phyloP scores from a whole-genome alignment of 2,329 filamentous ascomycete species.

The Blastomyces silverae region DNA sequence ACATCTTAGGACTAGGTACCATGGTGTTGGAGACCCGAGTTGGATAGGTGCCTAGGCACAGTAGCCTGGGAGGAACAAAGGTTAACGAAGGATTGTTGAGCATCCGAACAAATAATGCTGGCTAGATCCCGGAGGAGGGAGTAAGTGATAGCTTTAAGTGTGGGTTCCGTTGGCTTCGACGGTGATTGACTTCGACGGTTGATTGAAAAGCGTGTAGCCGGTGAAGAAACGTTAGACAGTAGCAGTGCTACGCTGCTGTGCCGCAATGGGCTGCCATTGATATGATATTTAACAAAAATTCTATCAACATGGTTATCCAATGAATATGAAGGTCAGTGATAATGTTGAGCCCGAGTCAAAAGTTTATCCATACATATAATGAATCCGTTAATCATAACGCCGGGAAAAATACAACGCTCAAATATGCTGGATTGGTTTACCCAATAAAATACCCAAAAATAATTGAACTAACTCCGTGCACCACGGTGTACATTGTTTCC shows the following conservation, averaged over 20 bases:
- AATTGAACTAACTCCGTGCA: not conserved
- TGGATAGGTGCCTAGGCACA: not conserved
- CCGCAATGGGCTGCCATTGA: not conserved
- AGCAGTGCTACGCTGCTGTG: not conserved
- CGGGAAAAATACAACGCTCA: not conserved
- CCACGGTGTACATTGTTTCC: conserved; percentile 1
- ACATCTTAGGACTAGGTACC: not conserved
- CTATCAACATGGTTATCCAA: not conserved
- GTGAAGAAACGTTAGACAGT: not conserved
- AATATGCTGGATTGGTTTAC: not conserved
- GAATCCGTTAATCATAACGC: not conserved
- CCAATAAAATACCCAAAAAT: conserved; percentile 1
- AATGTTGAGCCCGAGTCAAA: not conserved
- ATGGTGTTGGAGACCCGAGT: not conserved
- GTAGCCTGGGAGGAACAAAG: not conserved
- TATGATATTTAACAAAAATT: not conserved
- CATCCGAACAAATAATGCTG: not conserved
- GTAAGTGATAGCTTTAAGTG: not conserved
- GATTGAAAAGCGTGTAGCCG: not conserved
- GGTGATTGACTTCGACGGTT: not conserved
- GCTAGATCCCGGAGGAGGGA: not conserved
- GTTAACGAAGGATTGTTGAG: not conserved
- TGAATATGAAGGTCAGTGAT: not conserved
- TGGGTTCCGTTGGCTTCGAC: not conserved
- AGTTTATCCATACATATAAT: not conserved